These are phyloP conservation scores for Pittosporum tobira DNA, from an alignment of 129 eudicot species.

Conservation along the genomic window DNA sequence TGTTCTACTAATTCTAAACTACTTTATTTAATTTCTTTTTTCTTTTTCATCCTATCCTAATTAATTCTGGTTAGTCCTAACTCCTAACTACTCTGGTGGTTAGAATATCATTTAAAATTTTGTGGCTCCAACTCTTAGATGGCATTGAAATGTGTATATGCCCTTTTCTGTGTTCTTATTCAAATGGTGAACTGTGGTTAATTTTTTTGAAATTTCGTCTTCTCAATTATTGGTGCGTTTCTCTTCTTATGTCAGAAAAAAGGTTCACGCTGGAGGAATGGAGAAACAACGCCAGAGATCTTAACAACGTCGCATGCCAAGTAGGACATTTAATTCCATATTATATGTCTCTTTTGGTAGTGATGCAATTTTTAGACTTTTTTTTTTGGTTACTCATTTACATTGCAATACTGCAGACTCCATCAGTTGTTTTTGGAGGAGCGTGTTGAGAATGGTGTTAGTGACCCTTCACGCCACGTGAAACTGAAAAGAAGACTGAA, in stretches of 20 bases:
- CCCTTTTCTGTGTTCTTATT: too few species aligned
- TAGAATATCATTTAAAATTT: not conserved
- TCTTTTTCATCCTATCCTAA: not conserved
- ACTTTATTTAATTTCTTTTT: not conserved
- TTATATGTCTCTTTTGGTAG: constrained; percentile 4
- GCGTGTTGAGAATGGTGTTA: constrained; percentile 52
- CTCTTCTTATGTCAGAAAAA: constrained; percentile 45
- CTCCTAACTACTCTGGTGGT: not conserved
- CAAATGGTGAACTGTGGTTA: not conserved
- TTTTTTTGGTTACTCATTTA: constrained; percentile 11
- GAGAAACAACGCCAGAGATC: constrained; percentile 59
- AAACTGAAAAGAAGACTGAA: constrained; percentile 69
- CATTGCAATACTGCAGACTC: constrained; percentile 41
- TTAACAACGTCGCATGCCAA: constrained; percentile 69
- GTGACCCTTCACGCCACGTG: constrained; percentile 58
- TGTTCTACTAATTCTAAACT: not conserved
- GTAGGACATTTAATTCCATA: constrained; percentile 38
- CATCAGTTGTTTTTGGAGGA: constrained; percentile 91
- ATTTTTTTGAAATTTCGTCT: not conserved
- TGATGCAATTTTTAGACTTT: not conserved
- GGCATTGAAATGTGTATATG: too few species aligned
- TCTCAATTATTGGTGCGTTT: not conserved
- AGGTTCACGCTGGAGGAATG: constrained; percentile 60
- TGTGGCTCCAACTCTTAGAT: not conserved
- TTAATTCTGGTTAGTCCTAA: not conserved